Percentiles rank a stretch among this genome's conserved stretches.
These are phyloP conservation scores for Gymnopus androsaceus DNA, from an alignment of 1,284 basidiomycete genomes.

Conservation along the genomic window DNA sequence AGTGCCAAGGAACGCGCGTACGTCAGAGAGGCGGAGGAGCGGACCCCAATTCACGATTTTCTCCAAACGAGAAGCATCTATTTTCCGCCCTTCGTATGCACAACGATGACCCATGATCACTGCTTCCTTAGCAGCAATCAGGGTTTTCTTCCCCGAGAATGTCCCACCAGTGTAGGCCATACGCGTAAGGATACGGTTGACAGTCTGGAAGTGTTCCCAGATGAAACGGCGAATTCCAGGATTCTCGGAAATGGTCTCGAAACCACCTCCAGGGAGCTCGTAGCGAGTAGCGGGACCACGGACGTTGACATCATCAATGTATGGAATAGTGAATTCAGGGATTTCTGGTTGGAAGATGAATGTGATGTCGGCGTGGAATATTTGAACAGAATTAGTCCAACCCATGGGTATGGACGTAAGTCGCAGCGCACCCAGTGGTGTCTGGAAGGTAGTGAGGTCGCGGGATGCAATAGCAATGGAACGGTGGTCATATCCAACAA, in stretches of 20 bases:
- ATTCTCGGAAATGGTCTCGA: constrained; percentile 25
- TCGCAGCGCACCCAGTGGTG: constrained; percentile 6
- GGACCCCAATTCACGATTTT: constrained; percentile 29
- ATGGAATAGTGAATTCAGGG: background rate
- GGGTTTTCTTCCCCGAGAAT: constrained; percentile 28
- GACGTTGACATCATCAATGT: constrained; percentile 19
- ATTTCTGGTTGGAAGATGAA: constrained; percentile 21
- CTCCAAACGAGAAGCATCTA: constrained; percentile 23
- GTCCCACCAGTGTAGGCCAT: constrained; percentile 26
- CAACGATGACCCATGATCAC: constrained; percentile 30
- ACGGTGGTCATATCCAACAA: background rate
- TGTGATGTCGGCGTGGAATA: constrained; percentile 18
- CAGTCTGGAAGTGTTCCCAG: constrained; percentile 22
- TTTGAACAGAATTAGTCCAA: background rate
- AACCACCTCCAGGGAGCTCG: constrained; percentile 19
- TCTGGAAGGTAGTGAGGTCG: constrained; percentile 20
- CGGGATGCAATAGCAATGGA: background rate
- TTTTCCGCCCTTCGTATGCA: constrained; percentile 26
- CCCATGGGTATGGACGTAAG: constrained; percentile 21
- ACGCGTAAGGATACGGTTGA: background rate
- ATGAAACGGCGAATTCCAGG: constrained; percentile 25
- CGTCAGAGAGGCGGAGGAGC: constrained; percentile 24
- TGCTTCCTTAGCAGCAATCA: constrained; percentile 21
- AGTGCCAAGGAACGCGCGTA: constrained; percentile 31
- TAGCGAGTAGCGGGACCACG: constrained; percentile 27